Percentiles rank a stretch among this genome's conserved stretches.
Conservation (phyloP, 2,329 filamentous ascomycete species). For the Penicillium capsulatum region DNA sequence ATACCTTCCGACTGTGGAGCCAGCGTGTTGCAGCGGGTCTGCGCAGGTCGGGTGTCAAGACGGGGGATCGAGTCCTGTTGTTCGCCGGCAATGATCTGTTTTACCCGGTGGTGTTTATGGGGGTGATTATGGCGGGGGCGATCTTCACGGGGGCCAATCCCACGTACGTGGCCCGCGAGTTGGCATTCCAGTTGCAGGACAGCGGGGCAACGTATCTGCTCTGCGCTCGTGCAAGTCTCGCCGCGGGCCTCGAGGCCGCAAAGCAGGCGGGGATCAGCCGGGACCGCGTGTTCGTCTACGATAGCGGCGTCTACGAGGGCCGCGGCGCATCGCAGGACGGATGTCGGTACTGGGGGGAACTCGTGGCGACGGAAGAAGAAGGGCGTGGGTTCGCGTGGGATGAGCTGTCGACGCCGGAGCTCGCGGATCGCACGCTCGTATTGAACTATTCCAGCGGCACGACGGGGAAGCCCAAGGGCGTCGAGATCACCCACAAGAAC, state of each 20-base stretch:
- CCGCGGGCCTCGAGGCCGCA: conserved; percentile 64
- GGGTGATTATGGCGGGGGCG: conserved; percentile 71
- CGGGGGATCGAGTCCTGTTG: conserved; percentile 67
- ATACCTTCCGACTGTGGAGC: conserved; percentile 64
- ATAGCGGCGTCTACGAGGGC: conserved; percentile 51
- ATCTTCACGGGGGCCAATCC: conserved; percentile 75
- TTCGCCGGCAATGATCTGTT: conserved; percentile 71
- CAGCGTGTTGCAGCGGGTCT: conserved; percentile 70
- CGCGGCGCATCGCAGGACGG: conserved; percentile 35
- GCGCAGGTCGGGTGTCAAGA: conserved; percentile 58
- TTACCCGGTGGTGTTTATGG: conserved; percentile 67
- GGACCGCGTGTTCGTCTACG: conserved; percentile 62
- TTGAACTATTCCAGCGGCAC: conserved; percentile 74
- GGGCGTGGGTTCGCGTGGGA: conserved; percentile 62
- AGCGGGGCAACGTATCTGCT: conserved; percentile 65
- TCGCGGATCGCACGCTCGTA: conserved; percentile 45
- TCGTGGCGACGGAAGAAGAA: conserved; percentile 52
- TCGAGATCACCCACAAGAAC: conserved; percentile 73
- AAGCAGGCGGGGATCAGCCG: conserved; percentile 52
- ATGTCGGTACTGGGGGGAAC: conserved; percentile 60
- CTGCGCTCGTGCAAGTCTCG: conserved; percentile 53
- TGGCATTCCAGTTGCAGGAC: conserved; percentile 71
- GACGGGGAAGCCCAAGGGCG: conserved; percentile 79
- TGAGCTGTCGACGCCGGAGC: conserved; percentile 40
- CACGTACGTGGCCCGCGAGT: conserved; percentile 63